A percentile compares a stretch with the other conserved stretches of the same genome.
Conservation (phyloP, 2,329 filamentous ascomycete genomes). For the Arachnomyces sp. region DNA sequence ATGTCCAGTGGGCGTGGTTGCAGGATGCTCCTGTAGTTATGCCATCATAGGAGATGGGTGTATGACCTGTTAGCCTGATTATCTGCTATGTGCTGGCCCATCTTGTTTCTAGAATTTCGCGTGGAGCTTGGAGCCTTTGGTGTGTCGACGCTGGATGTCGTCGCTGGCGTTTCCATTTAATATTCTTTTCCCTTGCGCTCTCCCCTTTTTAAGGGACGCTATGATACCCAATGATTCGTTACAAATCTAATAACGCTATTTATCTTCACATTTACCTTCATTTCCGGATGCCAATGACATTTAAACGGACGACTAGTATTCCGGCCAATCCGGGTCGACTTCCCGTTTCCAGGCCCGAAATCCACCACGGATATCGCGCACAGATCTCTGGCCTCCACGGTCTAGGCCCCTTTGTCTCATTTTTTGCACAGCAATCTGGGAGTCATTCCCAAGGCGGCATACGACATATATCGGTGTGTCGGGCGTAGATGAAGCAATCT, state of each 20-base stretch:
- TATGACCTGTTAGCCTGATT: constrained; percentile 3
- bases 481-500: constrained; percentile 12
- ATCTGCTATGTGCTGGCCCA: not conserved
- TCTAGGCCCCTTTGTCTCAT: constrained; percentile 33
- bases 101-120: constrained; percentile 2
- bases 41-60: constrained; percentile 4
- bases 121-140: too few species aligned
- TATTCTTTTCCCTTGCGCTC: too few species aligned
- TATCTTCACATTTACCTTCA: not conserved
- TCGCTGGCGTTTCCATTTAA: too few species aligned
- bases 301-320: constrained; percentile 24
- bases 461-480: constrained; percentile 34
- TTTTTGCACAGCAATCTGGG: constrained; percentile 36
- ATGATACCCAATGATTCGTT: too few species aligned
- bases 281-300: not conserved
- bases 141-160: too few species aligned
- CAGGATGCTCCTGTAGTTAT: constrained; percentile 25
- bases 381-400: constrained; percentile 23
- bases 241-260: too few species aligned
- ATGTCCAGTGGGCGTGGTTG: constrained; percentile 45
- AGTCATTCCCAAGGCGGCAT: constrained; percentile 43
- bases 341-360: constrained; percentile 35
- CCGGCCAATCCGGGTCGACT: constrained; percentile 34
- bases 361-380: constrained; percentile 36
- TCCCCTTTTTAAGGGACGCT: too few species aligned